phyloP scores from a whole-genome alignment of 2,329 filamentous ascomycete genomes.

The Monosporascus sp. region DNA sequence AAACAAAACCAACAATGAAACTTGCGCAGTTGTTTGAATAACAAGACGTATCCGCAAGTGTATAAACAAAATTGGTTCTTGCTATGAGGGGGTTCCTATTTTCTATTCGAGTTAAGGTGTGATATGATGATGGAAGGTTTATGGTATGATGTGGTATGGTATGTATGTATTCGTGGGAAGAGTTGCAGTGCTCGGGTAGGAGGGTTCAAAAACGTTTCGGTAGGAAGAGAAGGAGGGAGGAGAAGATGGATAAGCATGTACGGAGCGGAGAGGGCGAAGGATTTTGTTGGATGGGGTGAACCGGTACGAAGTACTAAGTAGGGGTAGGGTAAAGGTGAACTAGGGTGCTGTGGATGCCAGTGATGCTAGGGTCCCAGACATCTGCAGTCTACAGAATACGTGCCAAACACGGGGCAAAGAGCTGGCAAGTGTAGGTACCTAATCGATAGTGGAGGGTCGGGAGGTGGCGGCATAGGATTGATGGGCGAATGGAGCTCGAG shows the following conservation, averaged over 20 bases:
- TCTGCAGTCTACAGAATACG: neutral
- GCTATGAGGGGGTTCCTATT: neutral
- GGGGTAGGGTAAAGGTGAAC: neutral
- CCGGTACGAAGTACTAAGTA: neutral
- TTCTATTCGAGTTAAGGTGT: neutral
- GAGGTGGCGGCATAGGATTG: neutral
- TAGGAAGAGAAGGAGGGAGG: conserved; percentile 7
- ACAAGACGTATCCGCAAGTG: neutral
- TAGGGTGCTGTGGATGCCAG: neutral
- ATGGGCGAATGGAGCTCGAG: neutral
- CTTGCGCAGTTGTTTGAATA: conserved; percentile 1
- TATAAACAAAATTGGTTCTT: neutral
- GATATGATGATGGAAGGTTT: neutral
- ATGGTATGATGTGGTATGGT: neutral
- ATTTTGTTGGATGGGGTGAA: conserved; percentile 18
- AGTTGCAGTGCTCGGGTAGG: conserved; percentile 1
- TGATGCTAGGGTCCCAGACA: neutral
- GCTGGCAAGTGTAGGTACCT: neutral
- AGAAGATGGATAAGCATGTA: conserved; percentile 8
- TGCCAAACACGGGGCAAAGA: neutral
- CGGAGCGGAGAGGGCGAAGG: conserved; percentile 18
- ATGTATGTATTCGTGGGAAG: neutral
- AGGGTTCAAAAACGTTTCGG: conserved; percentile 3
- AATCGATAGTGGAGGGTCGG: neutral
- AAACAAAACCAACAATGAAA: conserved; percentile 13